Conservation (phyloP, 768 basidiomycete genomes). For the Tricholoma sp. region DNA sequence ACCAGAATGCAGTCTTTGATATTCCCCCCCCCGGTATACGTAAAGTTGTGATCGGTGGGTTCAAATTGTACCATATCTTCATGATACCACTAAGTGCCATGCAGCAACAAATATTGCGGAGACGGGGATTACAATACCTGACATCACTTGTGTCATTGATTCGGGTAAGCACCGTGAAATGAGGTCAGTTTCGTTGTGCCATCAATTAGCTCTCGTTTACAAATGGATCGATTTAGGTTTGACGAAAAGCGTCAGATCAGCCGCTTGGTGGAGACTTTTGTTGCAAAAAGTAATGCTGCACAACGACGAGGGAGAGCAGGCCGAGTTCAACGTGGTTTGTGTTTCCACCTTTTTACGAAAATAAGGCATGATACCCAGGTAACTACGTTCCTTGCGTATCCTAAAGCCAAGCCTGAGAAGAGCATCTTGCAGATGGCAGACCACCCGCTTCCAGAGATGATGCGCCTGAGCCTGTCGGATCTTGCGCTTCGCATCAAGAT, state of each 20-base stretch:
- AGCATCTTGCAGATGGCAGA: constrained; percentile 63
- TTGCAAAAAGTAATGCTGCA: constrained; percentile 87
- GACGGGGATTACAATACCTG: constrained; percentile 97
- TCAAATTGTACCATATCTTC: not conserved
- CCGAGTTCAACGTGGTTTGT: constrained; percentile 82
- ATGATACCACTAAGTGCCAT: constrained; percentile 1
- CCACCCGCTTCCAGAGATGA: constrained; percentile 92
- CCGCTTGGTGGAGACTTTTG: constrained; percentile 84
- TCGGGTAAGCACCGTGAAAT: constrained; percentile 93
- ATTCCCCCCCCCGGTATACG: constrained; percentile 72
- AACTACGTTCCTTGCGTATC: constrained; percentile 7
- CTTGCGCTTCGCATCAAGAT: constrained; percentile 90
- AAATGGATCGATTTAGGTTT: constrained; percentile 45
- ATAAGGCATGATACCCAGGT: constrained; percentile 77
- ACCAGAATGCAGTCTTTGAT: constrained; percentile 88
- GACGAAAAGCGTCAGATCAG: constrained; percentile 98
- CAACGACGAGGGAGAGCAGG: constrained; percentile 90
- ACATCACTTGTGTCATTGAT: constrained; percentile 96
- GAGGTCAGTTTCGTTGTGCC: constrained; percentile 39
- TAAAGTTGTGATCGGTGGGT: constrained; percentile 90
- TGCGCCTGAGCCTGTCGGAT: constrained; percentile 88
- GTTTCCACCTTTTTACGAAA: constrained; percentile 95
- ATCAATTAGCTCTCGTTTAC: not conserved
- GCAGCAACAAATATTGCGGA: constrained; percentile 91
- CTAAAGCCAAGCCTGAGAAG: not conserved